Evolutionary conservation across 768 basidiomycete genomes (phyloP), one percentile per base, ranked within the genome.

Genomic region (Lactarius evosmus): DNA sequence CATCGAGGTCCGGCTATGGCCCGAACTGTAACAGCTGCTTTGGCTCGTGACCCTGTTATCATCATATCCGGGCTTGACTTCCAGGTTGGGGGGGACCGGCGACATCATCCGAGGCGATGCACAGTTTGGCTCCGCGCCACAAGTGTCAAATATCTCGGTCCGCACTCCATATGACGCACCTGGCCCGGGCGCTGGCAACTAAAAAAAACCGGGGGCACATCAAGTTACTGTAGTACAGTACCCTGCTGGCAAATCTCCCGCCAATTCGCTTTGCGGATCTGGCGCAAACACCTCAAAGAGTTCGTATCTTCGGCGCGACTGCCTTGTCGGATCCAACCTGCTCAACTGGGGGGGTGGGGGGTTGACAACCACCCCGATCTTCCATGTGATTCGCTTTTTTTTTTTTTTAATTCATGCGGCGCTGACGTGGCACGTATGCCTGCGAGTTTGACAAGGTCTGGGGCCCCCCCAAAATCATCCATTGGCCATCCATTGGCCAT

Each of bases 111-210:
- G 46, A 49, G 16, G 46, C 12, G n/a, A 25, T 5, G 11, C 2
- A 25, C 46, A 49, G 22, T 49, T 49, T 49, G 56, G 62, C 16
- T 62, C 62, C 62, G 62, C 49, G 62, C 62, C 62, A 62, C 56
- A 58, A 62, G 22, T 49, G 46, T 49, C 46, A 46, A 46, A 11
- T 46, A 9, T 11, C 41, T 14, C 46, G 46, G 46, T 49, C 46
- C 46, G 46, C 7, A 49, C 5, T 25, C 44, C 44, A 49, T 49
- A 49, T 49, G 46, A 49, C 46, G 22, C 46, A 49, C 25, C 46
- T 49, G 46, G 8, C 12, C 25, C 46, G 11, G 25, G 46, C 36
- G 36, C 22, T 49, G 22, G 22, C 46, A 25, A 14, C 22, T 25
- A 25, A 49, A 49, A 25, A 49, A 49, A 49, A 25, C 25, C 46